Evolutionary conservation across 768 basidiomycete species (phyloP).

Genomic region (Xanthoconium purpureum): DNA sequence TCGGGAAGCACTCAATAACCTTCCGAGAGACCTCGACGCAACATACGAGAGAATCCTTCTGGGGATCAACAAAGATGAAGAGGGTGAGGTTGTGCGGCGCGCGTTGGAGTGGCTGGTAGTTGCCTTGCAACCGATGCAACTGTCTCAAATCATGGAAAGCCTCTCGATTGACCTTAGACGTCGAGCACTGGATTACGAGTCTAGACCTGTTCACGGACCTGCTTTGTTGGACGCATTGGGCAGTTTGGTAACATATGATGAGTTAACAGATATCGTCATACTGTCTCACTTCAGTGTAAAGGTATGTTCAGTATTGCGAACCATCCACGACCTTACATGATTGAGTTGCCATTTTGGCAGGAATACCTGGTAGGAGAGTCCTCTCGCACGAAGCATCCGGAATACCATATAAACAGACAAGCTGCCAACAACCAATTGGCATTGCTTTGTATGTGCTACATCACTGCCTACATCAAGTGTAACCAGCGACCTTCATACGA

Average conservation of each 20-base stretch:
- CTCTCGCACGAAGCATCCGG: too few relatives aligned
- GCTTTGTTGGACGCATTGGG: constrained; percentile 2
- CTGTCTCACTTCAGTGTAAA: constrained; percentile 14
- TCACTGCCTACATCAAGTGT: too few relatives aligned
- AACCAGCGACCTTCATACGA: too few relatives aligned
- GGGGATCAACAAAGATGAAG: neutral
- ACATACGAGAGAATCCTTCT: constrained; percentile 9
- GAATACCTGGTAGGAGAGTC: too few relatives aligned
- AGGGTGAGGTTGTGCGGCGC: neutral
- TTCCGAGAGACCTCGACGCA: constrained; percentile 3
- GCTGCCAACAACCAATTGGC: too few relatives aligned
- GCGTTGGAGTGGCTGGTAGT: constrained; percentile 13
- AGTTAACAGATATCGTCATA: constrained; percentile 1
- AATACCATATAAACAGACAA: too few relatives aligned
- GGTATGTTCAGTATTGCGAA: neutral
- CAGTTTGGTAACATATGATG: constrained; percentile 1
- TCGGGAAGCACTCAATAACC: neutral
- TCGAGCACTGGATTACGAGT: neutral
- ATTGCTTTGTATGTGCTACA: too few relatives aligned
- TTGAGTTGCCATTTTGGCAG: too few relatives aligned
- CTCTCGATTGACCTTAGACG: neutral
- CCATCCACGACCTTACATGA: too few relatives aligned
- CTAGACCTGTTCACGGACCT: constrained; percentile 1
- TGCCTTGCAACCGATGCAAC: constrained; percentile 1
- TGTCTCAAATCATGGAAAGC: constrained; percentile 8